Base-by-base conservation (phyloP, 73 alveolate species). In the Loxodes magnus region DNA sequence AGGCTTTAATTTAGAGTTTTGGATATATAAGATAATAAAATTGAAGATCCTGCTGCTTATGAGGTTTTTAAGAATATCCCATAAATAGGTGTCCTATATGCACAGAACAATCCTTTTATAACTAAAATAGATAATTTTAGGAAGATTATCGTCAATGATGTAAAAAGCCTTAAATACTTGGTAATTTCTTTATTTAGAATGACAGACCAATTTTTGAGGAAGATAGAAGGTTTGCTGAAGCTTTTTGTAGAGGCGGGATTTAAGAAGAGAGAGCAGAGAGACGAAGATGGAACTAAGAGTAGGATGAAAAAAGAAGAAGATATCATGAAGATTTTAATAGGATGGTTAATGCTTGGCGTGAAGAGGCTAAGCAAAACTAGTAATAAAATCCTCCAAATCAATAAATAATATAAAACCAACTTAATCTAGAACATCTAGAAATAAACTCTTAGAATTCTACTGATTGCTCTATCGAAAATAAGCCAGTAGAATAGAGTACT, bases 1-100 rank as follows among this genome's bases (percentile, higher is more conserved):
- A n/a, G n/a, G n/a, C n/a, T n/a, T n/a, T n/a, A 55, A 3, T 56
- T 35, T 43, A 56, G 87, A 16, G 95, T 87, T 4, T 67, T 93
- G n/a, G 99, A 93, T 68, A 43, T 93, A 52, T 71, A 90, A 49
- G 97, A 89, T 64, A 93, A 93, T 68, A 51, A 59, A 44, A 86
- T 93, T 21, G 86, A 74, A 21, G 98, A 89, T 41, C 77, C 85
- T 16, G 88, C 56, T 10, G 65, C 78, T 22, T 56, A 59, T 2
- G 88, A 90, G 66, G 77, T 93, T 28, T 74, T 89, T 21, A 74
- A 73, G 21, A 89, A 90, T 64, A 67, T 93, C 69, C 92, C 92
- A 2, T 69, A 77, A 50, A 68, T 93, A 41, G 77, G 93, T 54
- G 99, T 93, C 6, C 56, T 93, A 22, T 93, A 93, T 67, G 59